A percentile compares a stretch with the other conserved stretches of the same genome.
These are phyloP conservation scores for Nannochloris sp. DNA, from an alignment of 139 green algal species.

Conservation along the genomic window DNA sequence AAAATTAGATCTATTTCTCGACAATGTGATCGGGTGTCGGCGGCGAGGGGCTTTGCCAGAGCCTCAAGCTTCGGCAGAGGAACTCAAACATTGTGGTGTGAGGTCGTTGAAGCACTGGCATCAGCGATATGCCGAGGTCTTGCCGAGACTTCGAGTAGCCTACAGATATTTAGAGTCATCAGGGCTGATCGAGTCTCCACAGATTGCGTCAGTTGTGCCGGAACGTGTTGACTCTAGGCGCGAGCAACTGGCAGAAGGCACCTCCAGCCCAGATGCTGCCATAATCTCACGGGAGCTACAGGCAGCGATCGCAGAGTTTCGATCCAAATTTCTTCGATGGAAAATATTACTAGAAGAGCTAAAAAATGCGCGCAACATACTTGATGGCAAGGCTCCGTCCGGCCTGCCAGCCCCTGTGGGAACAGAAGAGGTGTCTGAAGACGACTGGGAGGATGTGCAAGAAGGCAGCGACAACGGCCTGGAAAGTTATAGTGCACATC, in stretches of 20 bases:
- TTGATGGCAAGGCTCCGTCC: too few species aligned
- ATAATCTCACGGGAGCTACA: neutral
- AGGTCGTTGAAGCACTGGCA: conserved; percentile 28
- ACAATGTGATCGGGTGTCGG: conserved; percentile 23
- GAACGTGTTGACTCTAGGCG: too few species aligned
- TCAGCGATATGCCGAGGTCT: neutral
- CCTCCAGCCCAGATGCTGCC: too few species aligned
- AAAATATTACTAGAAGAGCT: too few species aligned
- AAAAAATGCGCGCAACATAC: too few species aligned
- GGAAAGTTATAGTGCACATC: too few species aligned
- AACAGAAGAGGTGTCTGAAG: conserved; percentile 2
- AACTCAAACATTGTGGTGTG: conserved; percentile 17
- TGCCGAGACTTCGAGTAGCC: neutral
- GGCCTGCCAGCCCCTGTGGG: neutral
- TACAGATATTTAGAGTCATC: too few species aligned
- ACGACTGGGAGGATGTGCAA: neutral
- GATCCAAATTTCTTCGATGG: neutral
- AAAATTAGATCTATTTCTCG: conserved; percentile 26
- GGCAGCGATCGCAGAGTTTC: neutral
- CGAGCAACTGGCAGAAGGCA: neutral
- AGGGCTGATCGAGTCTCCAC: too few species aligned
- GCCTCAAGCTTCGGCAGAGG: conserved; percentile 11
- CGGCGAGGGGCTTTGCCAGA: conserved; percentile 23
- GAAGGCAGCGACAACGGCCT: neutral
- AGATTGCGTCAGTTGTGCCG: too few species aligned